A percentile compares a stretch with the other conserved stretches of the same genome.
These are phyloP conservation scores for Stramenopiles sp. DNA, from an alignment of 352 stramenopile species.

Conservation along the genomic window DNA sequence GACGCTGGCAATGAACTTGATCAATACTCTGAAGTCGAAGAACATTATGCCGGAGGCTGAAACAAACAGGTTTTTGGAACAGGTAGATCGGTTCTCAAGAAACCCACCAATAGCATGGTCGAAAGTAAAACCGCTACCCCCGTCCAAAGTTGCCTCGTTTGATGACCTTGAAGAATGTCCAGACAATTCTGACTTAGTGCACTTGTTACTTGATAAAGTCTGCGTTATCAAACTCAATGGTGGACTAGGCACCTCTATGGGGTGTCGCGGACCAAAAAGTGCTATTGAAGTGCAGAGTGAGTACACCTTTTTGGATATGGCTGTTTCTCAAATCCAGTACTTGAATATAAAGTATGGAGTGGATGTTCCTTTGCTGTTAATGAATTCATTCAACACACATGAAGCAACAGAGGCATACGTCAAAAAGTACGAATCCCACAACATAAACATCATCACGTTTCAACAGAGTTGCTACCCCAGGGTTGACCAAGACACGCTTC, in stretches of 20 bases:
- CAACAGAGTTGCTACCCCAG: slow-evolving; percentile 74
- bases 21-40: too few relatives aligned
- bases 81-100: too few relatives aligned
- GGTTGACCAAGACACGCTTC: slow-evolving; percentile 64
- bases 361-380: slow-evolving; percentile 96
- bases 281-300: slow-evolving; percentile 76
- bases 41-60: too few relatives aligned
- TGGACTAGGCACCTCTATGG: slow-evolving; percentile 93
- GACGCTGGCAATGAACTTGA: too few relatives aligned
- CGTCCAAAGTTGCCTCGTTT: slow-evolving; percentile 42
- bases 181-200: slow-evolving; percentile 67
- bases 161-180: slow-evolving; percentile 57
- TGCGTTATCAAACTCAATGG: slow-evolving; percentile 98
- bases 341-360: slow-evolving; percentile 68
- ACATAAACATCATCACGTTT: slow-evolving; percentile 80
- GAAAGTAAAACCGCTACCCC: slow-evolving; percentile 27
- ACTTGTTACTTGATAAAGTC: slow-evolving; percentile 81
- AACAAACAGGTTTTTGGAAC: too few relatives aligned
- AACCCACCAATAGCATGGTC: slow-evolving; percentile 19
- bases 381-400: slow-evolving; percentile 99
- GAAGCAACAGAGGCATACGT: slow-evolving; percentile 92
- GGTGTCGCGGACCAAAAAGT: slow-evolving; percentile 71
- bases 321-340: slow-evolving; percentile 88
- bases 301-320: slow-evolving; percentile 91
- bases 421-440: slow-evolving; percentile 86